Percentiles rank a stretch among this genome's conserved stretches.
Conservation (phyloP, 2,329 filamentous ascomycete species). For the Neonectria hederae region DNA sequence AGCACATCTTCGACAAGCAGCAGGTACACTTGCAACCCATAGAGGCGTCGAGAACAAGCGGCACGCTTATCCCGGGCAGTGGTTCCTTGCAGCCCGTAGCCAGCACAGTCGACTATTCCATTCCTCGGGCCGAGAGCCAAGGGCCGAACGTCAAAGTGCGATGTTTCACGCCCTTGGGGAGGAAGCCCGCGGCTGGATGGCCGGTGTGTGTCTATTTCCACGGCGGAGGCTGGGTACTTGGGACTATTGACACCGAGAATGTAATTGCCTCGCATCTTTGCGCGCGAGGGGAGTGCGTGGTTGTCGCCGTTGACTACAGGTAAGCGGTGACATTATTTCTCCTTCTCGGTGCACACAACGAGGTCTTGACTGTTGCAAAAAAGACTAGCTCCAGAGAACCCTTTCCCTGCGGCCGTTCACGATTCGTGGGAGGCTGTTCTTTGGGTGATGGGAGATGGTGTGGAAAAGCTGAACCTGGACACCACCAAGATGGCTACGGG, state of each 20-base stretch:
- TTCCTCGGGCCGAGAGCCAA: constrained; percentile 54
- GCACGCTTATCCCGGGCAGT: constrained; percentile 61
- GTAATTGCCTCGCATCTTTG: constrained; percentile 48
- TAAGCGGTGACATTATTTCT: constrained; percentile 32
- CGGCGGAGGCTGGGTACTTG: constrained; percentile 50
- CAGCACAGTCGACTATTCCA: constrained; percentile 54
- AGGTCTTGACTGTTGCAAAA: not conserved
- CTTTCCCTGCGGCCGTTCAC: constrained; percentile 65
- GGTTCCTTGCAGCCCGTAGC: constrained; percentile 59
- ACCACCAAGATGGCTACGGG: constrained; percentile 34
- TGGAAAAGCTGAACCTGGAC: constrained; percentile 51
- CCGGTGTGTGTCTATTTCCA: constrained; percentile 66
- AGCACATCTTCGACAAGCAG: constrained; percentile 59
- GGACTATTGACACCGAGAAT: constrained; percentile 9
- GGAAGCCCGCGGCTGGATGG: constrained; percentile 58
- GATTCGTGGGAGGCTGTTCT: constrained; percentile 66
- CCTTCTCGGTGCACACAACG: constrained; percentile 12
- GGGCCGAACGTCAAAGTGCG: constrained; percentile 59
- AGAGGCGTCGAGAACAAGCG: constrained; percentile 59
- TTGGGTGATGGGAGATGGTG: constrained; percentile 51
- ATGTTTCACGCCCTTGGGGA: constrained; percentile 60
- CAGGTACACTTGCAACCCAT: constrained; percentile 66
- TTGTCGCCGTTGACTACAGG: constrained; percentile 66
- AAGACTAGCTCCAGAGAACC: constrained; percentile 65
- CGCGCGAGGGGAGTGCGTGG: constrained; percentile 58